Conservation (phyloP, 768 basidiomycete species). For the Trichaptum fuscoviolaceum region DNA sequence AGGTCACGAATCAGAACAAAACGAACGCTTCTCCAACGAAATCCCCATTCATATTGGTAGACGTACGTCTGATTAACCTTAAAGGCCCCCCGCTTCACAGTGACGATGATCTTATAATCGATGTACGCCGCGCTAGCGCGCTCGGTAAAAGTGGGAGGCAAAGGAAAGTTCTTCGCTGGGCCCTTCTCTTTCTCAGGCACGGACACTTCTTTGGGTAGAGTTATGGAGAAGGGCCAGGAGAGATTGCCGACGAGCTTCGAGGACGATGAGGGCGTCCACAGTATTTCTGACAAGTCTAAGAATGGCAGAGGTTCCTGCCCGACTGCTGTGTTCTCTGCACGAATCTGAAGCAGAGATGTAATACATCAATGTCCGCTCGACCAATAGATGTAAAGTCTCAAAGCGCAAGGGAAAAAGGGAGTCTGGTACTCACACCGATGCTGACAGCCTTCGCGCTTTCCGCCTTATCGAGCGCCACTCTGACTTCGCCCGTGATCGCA, state of each 20-base stretch:
- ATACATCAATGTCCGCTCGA: conserved; percentile 4
- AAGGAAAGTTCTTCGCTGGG: conserved; percentile 28
- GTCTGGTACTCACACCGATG: conserved; percentile 35
- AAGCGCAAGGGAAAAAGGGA: neutral
- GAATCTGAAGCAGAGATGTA: conserved; percentile 28
- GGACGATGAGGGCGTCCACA: conserved; percentile 34
- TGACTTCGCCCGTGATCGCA: conserved; percentile 43
- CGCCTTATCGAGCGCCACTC: conserved; percentile 44
- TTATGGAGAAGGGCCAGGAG: conserved; percentile 44
- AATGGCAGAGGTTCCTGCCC: conserved; percentile 51
- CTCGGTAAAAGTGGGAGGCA: conserved; percentile 53
- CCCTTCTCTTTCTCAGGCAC: conserved; percentile 30
- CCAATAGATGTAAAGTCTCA: too few species aligned
- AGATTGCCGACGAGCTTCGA: conserved; percentile 38
- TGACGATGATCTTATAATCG: conserved; percentile 50
- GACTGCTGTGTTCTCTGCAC: conserved; percentile 44
- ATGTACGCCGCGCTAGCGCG: conserved; percentile 50
- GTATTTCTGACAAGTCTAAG: conserved; percentile 33
- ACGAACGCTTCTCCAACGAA: conserved; percentile 2
- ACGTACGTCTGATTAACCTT: conserved; percentile 47
- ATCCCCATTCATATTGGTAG: neutral
- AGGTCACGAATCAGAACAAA: neutral
- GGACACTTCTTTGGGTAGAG: conserved; percentile 38
- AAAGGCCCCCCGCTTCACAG: conserved; percentile 42
- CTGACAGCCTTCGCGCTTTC: conserved; percentile 45